Base-by-base conservation (phyloP, 164 flowering plant genomes). In the Magnolia sinica region DNA sequence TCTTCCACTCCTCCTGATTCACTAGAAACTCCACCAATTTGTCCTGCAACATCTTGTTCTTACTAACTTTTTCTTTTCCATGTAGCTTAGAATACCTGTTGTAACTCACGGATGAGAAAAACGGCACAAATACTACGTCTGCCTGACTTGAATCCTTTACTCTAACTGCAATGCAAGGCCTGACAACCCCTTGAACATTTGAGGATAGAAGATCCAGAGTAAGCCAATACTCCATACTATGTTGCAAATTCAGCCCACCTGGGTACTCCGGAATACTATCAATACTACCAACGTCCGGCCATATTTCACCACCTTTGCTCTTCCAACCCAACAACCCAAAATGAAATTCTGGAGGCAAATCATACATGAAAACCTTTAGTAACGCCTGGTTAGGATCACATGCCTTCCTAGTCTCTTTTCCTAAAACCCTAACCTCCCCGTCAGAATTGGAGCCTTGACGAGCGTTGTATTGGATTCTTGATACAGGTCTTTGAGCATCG, bases 201-300 rank as follows among this genome's bases (percentile, higher is more conserved):
- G 98, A 96, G 9, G 88, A 79, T 16, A 96, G 87, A 71, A 96
- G 92, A 87, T 96, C 99, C 76, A 96, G 85, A 37, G 96, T 89
- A 50, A 96, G 92, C 98, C 98, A 93, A 78, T 92, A 93, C 78
- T 92, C 99, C 2, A 89, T 77, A 76, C 99, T 96, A 70, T 93
- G 98, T 82, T 96, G 99, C 73, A 89, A 77, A 79, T 92, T 94
- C 77, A 96, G 81, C 27, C 99, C 99, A 50, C 99, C 98, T 0
- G 99, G 93, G 78, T 96, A 96, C 14, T 73, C 29, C n/a, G 94
- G 94, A 14, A 94, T 79, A 27, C 14, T 58, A 37, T 71, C 75
- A 4, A 67, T 76, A 65, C 76, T 76, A 63, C 77, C 77, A 18
- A 91, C 89, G 81, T 86, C 72, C 14, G 99, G 98, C 99, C 99